A percentile compares a stretch with the other conserved stretches of the same genome.
Evolutionary conservation across 352 stramenopile genomes (phyloP).

Genomic region (Halophytophthora polymorphica): DNA sequence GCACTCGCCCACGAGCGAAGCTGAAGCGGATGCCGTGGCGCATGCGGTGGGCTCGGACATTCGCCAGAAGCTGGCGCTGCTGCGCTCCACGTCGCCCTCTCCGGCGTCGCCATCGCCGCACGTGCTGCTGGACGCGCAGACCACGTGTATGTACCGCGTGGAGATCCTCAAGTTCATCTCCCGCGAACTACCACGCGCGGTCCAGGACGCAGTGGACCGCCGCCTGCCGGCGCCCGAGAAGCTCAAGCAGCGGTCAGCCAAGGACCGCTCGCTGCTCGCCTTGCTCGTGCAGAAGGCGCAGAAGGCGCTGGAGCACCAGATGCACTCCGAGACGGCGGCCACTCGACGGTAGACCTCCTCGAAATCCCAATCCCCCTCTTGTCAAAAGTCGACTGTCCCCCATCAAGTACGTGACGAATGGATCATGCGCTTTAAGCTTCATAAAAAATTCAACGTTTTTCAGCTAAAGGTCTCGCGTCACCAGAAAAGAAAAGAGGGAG

Average conservation of each 20-base stretch:
- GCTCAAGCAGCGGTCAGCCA: conserved; percentile 41
- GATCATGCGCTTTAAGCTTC: neutral
- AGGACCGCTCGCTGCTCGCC: conserved; percentile 68
- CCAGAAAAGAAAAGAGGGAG: conserved; percentile 1
- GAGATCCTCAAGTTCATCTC: conserved; percentile 86
- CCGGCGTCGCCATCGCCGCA: conserved; percentile 15
- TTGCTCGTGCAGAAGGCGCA: conserved; percentile 79
- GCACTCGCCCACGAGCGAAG: conserved; percentile 18
- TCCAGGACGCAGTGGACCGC: conserved; percentile 70
- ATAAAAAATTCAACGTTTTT: neutral
- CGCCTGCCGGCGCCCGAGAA: conserved; percentile 50
- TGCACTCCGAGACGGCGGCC: conserved; percentile 54
- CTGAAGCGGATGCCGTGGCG: conserved; percentile 37
- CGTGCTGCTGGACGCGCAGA: conserved; percentile 50
- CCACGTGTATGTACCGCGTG: conserved; percentile 76
- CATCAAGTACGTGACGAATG: too few species aligned
- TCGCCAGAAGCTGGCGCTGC: conserved; percentile 47
- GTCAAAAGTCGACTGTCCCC: too few species aligned
- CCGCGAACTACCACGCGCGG: conserved; percentile 67
- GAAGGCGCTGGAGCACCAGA: conserved; percentile 63
- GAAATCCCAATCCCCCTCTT: too few species aligned
- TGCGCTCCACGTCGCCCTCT: conserved; percentile 28
- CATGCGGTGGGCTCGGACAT: conserved; percentile 63
- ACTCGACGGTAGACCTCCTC: conserved; percentile 4
- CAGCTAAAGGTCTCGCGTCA: neutral